Evolutionary conservation across 2,329 filamentous ascomycete species (phyloP).

Genomic region (Ophioceras dolichostomum): DNA sequence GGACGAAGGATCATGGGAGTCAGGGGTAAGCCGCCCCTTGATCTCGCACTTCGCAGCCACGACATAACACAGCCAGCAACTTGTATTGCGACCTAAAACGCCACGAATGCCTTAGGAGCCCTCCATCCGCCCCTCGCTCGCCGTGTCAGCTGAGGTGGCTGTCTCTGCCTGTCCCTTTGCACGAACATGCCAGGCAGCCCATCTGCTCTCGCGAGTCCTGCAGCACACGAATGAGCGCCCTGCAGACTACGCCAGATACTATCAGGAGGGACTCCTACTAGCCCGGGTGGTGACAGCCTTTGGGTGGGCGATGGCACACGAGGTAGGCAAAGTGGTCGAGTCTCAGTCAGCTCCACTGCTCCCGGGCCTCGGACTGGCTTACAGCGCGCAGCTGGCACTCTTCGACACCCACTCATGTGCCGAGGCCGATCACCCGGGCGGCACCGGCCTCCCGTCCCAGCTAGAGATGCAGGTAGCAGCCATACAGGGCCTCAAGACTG

Average conservation of each 20-base stretch:
- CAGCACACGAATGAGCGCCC: slow-evolving; percentile 5
- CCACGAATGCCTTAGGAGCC: slow-evolving; percentile 7
- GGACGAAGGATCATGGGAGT: slow-evolving; percentile 6
- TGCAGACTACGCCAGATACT: slow-evolving; percentile 3
- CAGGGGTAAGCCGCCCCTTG: slow-evolving; percentile 6
- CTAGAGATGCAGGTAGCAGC: slow-evolving; percentile 6
- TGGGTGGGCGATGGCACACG: slow-evolving; percentile 2
- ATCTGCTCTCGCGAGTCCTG: slow-evolving; percentile 8
- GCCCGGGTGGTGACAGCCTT: slow-evolving; percentile 4
- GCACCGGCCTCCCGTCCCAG: slow-evolving; percentile 3
- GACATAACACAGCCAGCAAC: too few relatives aligned
- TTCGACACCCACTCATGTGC: slow-evolving; percentile 7
- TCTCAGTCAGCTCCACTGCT: neutral
- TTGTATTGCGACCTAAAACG: too few relatives aligned
- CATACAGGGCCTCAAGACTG: slow-evolving; percentile 3
- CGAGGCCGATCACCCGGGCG: slow-evolving; percentile 4
- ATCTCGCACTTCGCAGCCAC: too few relatives aligned
- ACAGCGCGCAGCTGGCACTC: slow-evolving; percentile 6
- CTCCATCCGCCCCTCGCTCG: slow-evolving; percentile 5
- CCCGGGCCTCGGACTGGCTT: slow-evolving; percentile 3
- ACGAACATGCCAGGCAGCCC: slow-evolving; percentile 7
- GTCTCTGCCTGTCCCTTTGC: slow-evolving; percentile 6
- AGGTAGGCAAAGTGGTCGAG: slow-evolving; percentile 1
- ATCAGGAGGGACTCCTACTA: slow-evolving; percentile 6
- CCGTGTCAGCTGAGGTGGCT: slow-evolving; percentile 4